Percentiles rank a stretch among this genome's conserved stretches.
Conservation (phyloP, 2,329 filamentous ascomycete genomes). For the Sporothrix phasma region DNA sequence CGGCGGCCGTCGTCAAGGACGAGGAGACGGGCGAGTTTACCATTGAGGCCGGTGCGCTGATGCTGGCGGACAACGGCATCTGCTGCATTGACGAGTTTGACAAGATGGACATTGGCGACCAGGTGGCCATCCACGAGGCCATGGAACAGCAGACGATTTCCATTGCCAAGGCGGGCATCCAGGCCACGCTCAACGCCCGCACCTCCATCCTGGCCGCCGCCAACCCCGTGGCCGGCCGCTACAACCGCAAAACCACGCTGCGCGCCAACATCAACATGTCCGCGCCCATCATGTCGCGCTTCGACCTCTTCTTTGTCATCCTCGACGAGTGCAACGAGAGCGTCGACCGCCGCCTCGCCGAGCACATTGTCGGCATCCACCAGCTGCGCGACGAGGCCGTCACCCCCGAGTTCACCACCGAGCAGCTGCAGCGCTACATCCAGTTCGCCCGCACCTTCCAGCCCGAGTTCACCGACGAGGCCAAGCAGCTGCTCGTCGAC, state of each 20-base stretch:
- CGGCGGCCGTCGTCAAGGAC: slow-evolving; percentile 92
- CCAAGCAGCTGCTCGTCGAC: slow-evolving; percentile 73
- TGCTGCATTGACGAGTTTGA: slow-evolving; percentile 99
- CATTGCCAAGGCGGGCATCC: slow-evolving; percentile 96
- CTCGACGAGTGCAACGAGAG: slow-evolving; percentile 92
- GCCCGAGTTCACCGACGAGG: slow-evolving; percentile 81
- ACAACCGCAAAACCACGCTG: slow-evolving; percentile 91
- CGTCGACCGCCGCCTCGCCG: slow-evolving; percentile 80
- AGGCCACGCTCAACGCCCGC: slow-evolving; percentile 90
- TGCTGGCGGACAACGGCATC: slow-evolving; percentile 94
- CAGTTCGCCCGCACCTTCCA: slow-evolving; percentile 92
- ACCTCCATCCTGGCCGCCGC: slow-evolving; percentile 93
- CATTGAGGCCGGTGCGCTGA: slow-evolving; percentile 93
- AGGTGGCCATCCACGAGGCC: slow-evolving; percentile 98
- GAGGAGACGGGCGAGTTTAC: slow-evolving; percentile 98
- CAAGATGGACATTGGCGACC: slow-evolving; percentile 97
- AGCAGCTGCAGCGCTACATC: slow-evolving; percentile 94
- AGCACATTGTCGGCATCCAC: slow-evolving; percentile 92
- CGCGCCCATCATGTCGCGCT: slow-evolving; percentile 97
- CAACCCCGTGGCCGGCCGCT: slow-evolving; percentile 91
- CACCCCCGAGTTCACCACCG: slow-evolving; percentile 86
- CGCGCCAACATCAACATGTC: slow-evolving; percentile 97
- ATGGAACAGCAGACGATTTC: slow-evolving; percentile 99
- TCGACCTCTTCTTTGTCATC: slow-evolving; percentile 97
- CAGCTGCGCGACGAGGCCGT: slow-evolving; percentile 87